Percentiles rank a stretch among this genome's conserved stretches.
These are phyloP conservation scores for Boletus bicolor DNA, from an alignment of 768 basidiomycete genomes.

Conservation along the genomic window DNA sequence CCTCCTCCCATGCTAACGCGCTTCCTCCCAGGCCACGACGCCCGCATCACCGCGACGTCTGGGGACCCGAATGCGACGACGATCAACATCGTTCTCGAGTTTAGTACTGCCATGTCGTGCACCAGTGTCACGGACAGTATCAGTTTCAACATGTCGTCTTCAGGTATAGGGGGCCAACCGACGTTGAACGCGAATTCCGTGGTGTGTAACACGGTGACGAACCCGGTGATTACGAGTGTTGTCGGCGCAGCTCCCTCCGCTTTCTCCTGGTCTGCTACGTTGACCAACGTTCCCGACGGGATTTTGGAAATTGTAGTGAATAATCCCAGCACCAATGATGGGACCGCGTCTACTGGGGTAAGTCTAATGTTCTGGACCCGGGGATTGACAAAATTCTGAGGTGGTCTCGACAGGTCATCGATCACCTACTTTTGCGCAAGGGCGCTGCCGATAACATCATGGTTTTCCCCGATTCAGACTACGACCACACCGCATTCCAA, in stretches of 20 bases:
- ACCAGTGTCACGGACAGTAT: slow-evolving; percentile 59
- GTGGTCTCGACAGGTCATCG: slow-evolving; percentile 44
- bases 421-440: slow-evolving; percentile 80
- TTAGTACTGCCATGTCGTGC: slow-evolving; percentile 76
- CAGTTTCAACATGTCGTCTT: slow-evolving; percentile 66
- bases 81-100: slow-evolving; percentile 72
- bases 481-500: slow-evolving; percentile 58
- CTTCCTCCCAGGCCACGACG: slow-evolving; percentile 86
- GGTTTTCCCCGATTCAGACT: slow-evolving; percentile 84
- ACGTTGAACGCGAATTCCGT: slow-evolving; percentile 43
- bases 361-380: slow-evolving; percentile 20
- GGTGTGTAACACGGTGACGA: slow-evolving; percentile 46
- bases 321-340: slow-evolving; percentile 45
- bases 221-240: slow-evolving; percentile 48
- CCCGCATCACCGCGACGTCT: slow-evolving; percentile 49
- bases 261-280: slow-evolving; percentile 74
- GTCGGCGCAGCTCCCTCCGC: slow-evolving; percentile 53
- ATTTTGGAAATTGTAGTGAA: slow-evolving; percentile 70
- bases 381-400: not conserved
- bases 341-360: slow-evolving; percentile 54
- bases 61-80: slow-evolving; percentile 49
- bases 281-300: slow-evolving; percentile 77
- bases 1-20: slow-evolving; percentile 73
- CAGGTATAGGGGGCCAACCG: slow-evolving; percentile 57
- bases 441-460: slow-evolving; percentile 72